Conservation (phyloP, 2,329 filamentous ascomycete genomes). For the Diaporthe velutina region DNA sequence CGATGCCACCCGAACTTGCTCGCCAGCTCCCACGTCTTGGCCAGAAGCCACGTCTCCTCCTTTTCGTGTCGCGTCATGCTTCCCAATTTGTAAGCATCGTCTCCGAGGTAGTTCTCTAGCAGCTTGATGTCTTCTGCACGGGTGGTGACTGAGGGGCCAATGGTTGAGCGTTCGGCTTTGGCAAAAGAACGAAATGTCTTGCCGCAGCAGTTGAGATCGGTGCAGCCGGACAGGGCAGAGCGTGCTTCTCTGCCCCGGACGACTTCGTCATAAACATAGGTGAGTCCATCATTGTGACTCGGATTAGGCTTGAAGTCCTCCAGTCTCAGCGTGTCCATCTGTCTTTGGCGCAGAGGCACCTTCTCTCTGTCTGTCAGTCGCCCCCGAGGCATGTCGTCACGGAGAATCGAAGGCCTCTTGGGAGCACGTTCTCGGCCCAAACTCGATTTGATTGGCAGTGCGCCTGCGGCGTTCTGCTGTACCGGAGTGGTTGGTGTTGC, state of each 20-base stretch:
- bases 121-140: slow-evolving; percentile 60
- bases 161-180: slow-evolving; percentile 57
- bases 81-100: slow-evolving; percentile 69
- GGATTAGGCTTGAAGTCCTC: slow-evolving; percentile 89
- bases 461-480: slow-evolving; percentile 1
- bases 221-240: slow-evolving; percentile 80
- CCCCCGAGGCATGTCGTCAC: slow-evolving; percentile 37
- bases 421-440: slow-evolving; percentile 2
- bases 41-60: slow-evolving; percentile 78
- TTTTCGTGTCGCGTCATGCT: slow-evolving; percentile 72
- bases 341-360: slow-evolving; percentile 65
- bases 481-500: neutral
- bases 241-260: slow-evolving; percentile 79
- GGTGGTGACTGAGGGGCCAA: slow-evolving; percentile 50
- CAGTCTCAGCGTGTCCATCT: slow-evolving; percentile 68
- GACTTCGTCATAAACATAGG: slow-evolving; percentile 81
- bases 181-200: slow-evolving; percentile 78
- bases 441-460: neutral
- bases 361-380: slow-evolving; percentile 27
- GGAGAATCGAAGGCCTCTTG: slow-evolving; percentile 37
- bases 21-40: slow-evolving; percentile 79
- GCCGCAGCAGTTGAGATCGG: slow-evolving; percentile 81
- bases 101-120: slow-evolving; percentile 69
- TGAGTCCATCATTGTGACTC: slow-evolving; percentile 75
- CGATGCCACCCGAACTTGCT: slow-evolving; percentile 83